These are phyloP conservation scores for Cadophora sp. DNA, from an alignment of 2,329 filamentous ascomycete genomes.

Conservation along the genomic window DNA sequence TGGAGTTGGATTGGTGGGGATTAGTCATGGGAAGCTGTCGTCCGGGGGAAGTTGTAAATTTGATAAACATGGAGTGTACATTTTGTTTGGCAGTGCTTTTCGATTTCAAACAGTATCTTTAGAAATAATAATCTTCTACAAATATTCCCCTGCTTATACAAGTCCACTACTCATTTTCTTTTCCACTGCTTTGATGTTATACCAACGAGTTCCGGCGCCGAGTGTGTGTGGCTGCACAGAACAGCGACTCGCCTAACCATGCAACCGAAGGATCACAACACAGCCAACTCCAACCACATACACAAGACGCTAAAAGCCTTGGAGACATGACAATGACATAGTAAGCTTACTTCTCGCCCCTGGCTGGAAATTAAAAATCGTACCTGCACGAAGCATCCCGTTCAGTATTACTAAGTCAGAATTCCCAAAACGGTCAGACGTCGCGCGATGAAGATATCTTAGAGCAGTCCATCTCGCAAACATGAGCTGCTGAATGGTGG, in stretches of 20 bases:
- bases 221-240: background rate
- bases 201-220: background rate
- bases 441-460: background rate
- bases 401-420: background rate
- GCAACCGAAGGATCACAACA: constrained; percentile 8
- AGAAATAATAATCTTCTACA: background rate
- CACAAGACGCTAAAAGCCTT: constrained; percentile 4
- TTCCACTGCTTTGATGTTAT: background rate
- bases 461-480: background rate
- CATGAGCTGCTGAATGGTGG: background rate
- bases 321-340: background rate
- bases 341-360: background rate
- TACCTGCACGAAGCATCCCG: background rate
- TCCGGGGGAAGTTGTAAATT: too few relatives aligned
- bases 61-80: too few relatives aligned
- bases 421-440: constrained; percentile 1
- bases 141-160: background rate
- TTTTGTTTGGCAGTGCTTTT: too few relatives aligned
- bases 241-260: background rate
- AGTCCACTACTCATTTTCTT: background rate
- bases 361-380: background rate
- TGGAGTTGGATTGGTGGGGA: background rate
- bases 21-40: background rate
- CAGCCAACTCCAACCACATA: too few relatives aligned
- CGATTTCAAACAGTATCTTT: too few relatives aligned